phyloP scores from a whole-genome alignment of 345 rosid species.

The Erucastrum elatum region DNA sequence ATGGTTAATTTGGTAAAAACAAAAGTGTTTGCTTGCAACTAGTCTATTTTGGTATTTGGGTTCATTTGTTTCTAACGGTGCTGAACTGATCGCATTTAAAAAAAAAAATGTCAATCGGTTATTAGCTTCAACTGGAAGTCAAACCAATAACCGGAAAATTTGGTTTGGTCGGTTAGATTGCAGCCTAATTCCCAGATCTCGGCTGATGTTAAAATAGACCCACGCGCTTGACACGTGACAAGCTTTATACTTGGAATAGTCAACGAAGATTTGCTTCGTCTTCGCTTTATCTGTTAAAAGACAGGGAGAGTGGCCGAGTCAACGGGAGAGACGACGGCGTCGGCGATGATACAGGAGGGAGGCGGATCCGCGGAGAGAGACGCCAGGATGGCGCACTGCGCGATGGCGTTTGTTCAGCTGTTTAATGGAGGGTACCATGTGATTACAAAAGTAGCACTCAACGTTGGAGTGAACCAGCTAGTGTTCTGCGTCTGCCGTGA shows the following conservation, averaged over 20 bases:
- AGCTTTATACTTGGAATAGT: neutral
- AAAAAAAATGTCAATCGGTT: no score
- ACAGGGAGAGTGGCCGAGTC: neutral
- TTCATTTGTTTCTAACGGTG: no score
- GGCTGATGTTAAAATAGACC: slow-evolving; percentile 3
- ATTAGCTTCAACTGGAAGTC: neutral
- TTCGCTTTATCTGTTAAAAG: neutral
- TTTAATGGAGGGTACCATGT: slow-evolving; percentile 92
- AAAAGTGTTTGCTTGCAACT: no score
- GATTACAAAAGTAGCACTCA: slow-evolving; percentile 91
- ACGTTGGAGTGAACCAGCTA: slow-evolving; percentile 90
- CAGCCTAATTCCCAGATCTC: neutral
- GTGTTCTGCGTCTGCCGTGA: slow-evolving; percentile 95
- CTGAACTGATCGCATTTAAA: neutral
- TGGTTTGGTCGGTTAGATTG: neutral
- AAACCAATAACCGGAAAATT: neutral
- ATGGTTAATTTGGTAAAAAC: no score
- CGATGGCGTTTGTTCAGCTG: slow-evolving; percentile 88
- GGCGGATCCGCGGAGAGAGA: slow-evolving; percentile 52
- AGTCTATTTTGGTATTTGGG: no score
- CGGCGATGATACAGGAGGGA: slow-evolving; percentile 29
- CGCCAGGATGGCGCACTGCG: slow-evolving; percentile 65
- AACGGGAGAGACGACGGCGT: slow-evolving; percentile 38
- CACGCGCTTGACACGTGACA: neutral
- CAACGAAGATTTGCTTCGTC: neutral